Base-by-base conservation (phyloP, 352 stramenopile species). In the Phytophthora aleatoria region DNA sequence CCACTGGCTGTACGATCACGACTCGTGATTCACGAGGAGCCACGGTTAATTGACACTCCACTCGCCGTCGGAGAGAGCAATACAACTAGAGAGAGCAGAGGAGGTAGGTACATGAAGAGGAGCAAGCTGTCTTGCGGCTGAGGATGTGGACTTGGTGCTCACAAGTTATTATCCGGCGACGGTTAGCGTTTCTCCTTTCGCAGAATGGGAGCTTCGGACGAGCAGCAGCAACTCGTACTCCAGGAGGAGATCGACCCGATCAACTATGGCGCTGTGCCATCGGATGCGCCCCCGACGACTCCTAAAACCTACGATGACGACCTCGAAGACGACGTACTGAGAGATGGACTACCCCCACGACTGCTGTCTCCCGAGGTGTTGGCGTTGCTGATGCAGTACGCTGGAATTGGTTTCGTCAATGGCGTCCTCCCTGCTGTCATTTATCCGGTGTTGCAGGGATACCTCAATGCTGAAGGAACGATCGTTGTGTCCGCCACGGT, bases 381-480 rank as follows among this genome's bases (percentile, higher is more conserved):
- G 33, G 74, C 60, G 6, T 20, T 87, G 13, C 47, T 85, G 7
- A 68, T 48, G 20, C 76, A 87, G 49, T 87, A 84, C 62, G 74
- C 74, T 5, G 76, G 62, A 42, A 74, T 87, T 8, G 79, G 79
- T 3, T 73, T 87, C 50, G 44, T 85, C 4, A 57, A 59, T 38
- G 79, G 79, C 27, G 51, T 76, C 12, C 60, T 85, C 3, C 74
- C 76, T 4, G 74, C 59, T 7, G 50, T 79, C 51, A 78, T 81
- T 43, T 87, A 85, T 49, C 78, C 76, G 0, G 55, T 87, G 12
- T 53, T 84, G 6, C 71, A 84, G 35, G 63, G 57, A 12, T 85
- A 83, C 38, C 53, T 87, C 8, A 79, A 80, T 38, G 73, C 75
- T 12, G 71, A 84, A 61, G 75, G 77, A 30, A 85, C 75, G 12